phyloP scores from a whole-genome alignment of 1,139 yeast genomes.

The Lodderomyces theae region DNA sequence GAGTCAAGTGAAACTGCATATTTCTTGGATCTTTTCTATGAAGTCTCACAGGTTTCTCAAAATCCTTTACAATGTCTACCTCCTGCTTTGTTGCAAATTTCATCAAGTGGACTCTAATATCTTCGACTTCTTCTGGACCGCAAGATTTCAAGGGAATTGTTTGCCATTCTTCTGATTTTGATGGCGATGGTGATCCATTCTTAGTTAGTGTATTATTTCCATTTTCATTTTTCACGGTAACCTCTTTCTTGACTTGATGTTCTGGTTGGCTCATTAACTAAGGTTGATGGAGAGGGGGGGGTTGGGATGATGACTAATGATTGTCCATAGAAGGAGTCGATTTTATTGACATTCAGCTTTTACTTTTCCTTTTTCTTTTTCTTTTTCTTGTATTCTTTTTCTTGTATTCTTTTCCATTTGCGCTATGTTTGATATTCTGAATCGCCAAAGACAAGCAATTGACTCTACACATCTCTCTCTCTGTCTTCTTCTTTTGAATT shows the following conservation, averaged over 20 bases:
- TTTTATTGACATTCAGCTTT: neutral
- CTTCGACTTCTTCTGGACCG: constrained; percentile 66
- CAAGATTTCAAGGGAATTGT: constrained; percentile 75
- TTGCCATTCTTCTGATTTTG: constrained; percentile 37
- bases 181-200: constrained; percentile 6
- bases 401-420: neutral
- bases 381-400: neutral
- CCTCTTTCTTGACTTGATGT: constrained; percentile 28
- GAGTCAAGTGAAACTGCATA: constrained; percentile 76
- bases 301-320: no score
- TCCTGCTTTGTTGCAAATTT: constrained; percentile 72
- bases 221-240: constrained; percentile 23
- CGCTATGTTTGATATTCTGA: no score
- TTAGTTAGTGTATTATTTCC: neutral
- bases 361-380: no score
- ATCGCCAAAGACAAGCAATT: no score
- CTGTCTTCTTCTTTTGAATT: no score
- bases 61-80: constrained; percentile 69
- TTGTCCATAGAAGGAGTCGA: neutral
- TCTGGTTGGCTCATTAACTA: constrained; percentile 24
- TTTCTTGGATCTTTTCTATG: constrained; percentile 93
- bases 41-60: constrained; percentile 77
- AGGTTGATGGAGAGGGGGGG: constrained; percentile 1
- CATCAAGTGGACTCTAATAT: constrained; percentile 75
- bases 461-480: no score